Conservation (phyloP, 768 basidiomycete species). For the Rubroboletus satanas region DNA sequence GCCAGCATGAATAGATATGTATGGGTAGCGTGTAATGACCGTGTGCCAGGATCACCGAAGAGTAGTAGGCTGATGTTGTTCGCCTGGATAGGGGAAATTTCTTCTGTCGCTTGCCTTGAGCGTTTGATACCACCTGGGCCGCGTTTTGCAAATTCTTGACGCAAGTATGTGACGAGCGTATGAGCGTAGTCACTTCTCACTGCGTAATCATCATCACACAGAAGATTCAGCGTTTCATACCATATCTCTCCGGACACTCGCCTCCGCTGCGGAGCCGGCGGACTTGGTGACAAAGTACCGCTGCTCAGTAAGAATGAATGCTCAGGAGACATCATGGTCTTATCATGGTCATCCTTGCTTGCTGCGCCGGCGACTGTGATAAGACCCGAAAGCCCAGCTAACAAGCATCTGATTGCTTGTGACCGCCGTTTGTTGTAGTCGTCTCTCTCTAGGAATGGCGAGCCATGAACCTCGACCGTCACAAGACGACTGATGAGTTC, state of each 20-base stretch:
- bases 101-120: constrained; percentile 43
- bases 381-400: constrained; percentile 68
- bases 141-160: constrained; percentile 67
- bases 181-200: constrained; percentile 76
- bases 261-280: constrained; percentile 52
- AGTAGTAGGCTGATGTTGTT: constrained; percentile 47
- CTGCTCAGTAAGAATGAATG: constrained; percentile 28
- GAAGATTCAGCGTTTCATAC: constrained; percentile 83
- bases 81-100: constrained; percentile 43
- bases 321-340: constrained; percentile 16
- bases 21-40: constrained; percentile 76
- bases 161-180: constrained; percentile 71
- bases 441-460: constrained; percentile 39
- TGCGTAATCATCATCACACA: constrained; percentile 76
- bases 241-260: constrained; percentile 78
- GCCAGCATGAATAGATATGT: constrained; percentile 79
- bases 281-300: constrained; percentile 23
- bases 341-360: constrained; percentile 22
- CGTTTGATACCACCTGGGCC: constrained; percentile 45
- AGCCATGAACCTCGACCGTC: constrained; percentile 62
- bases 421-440: constrained; percentile 45
- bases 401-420: constrained; percentile 65
- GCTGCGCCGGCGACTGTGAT: constrained; percentile 55
- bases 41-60: constrained; percentile 56
- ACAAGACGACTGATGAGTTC: constrained; percentile 77